phyloP scores from a whole-genome alignment of 2,329 filamentous ascomycete genomes.

The Cryphonectria nitschkei region DNA sequence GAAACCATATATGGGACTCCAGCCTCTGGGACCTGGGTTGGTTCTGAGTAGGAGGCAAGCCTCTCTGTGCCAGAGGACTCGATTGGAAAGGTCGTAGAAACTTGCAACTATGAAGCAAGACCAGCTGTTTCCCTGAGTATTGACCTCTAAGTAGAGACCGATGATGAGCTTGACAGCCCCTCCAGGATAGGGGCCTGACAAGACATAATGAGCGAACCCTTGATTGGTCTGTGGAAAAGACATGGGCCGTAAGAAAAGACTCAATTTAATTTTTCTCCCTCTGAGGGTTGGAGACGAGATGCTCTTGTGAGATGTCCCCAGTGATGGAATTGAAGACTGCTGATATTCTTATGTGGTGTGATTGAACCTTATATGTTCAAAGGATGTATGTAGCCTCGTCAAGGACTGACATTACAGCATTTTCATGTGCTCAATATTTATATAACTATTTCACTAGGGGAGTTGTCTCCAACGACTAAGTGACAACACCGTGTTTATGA shows the following conservation, averaged over 20 bases:
- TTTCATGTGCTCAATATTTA: too few relatives aligned
- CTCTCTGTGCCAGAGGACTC: constrained; percentile 40
- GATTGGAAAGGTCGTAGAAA: constrained; percentile 39
- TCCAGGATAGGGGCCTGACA: constrained; percentile 11
- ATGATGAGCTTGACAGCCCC: constrained; percentile 35
- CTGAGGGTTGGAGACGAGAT: neutral
- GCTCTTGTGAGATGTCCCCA: neutral
- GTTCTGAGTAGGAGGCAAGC: constrained; percentile 35
- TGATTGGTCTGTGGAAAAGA: constrained; percentile 3
- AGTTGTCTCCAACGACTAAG: neutral
- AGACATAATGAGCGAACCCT: neutral
- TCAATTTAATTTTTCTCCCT: neutral
- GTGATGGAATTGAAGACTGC: neutral
- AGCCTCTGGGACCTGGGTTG: constrained; percentile 18
- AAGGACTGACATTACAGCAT: neutral
- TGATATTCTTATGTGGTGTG: neutral
- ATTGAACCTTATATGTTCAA: neutral
- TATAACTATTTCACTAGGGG: too few relatives aligned
- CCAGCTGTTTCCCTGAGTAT: constrained; percentile 35
- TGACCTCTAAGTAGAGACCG: constrained; percentile 35
- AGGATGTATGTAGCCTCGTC: too few relatives aligned
- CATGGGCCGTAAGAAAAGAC: neutral
- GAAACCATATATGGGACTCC: neutral
- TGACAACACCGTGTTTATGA: neutral
- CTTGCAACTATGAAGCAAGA: constrained; percentile 39